Base-by-base conservation (phyloP, 805 yeast species). In the Soucietia sequanensis region DNA sequence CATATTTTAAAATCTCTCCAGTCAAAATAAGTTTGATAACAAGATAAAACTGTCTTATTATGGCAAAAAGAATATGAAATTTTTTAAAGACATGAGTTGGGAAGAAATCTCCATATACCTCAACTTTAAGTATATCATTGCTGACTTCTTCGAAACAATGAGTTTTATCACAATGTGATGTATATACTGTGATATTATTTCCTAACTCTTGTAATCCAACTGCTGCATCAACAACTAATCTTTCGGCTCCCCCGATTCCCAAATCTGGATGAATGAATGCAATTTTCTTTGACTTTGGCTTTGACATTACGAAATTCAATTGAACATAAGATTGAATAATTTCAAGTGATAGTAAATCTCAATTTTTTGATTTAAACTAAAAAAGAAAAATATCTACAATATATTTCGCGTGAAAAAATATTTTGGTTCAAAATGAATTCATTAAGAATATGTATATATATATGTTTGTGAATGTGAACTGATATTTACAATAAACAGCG, bases 201-300 rank as follows among this genome's bases (percentile, higher is more conserved):
- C 81, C 80, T 20, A 68, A 59, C 2, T 77, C 70, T 52, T 91
- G 88, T 18, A 93, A 63, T 0, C 96, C 95, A 3, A 88, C 67
- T 0, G 98, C 99, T 3, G 95, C 89, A 60, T 93, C 99, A 1
- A 93, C 96, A 2, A 93, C 89, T n/a, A 95, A 71, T 39, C 99
- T 71, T 56, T 93, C 99, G 1, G 99, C 99, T 4, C 99, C 99
- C 4, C 84, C 99, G 38, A 91, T 91, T 0, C 99, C 99, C 35
- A 93, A 65, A 62, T 93, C 99, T 0, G 99, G 99, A 54, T 93
- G 99, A 4, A 93, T 62, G 48, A 93, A 86, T 2, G 96, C 96
- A 23, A 91, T 72, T 40, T 70, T n/a, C n/a, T n/a, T n/a, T n/a
- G n/a, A n/a, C n/a, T n/a, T n/a, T n/a, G n/a, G n/a, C n/a, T n/a